These are phyloP conservation scores for Aspergillus nanangensis DNA, from an alignment of 495 filamentous ascomycete species.

Conservation along the genomic window DNA sequence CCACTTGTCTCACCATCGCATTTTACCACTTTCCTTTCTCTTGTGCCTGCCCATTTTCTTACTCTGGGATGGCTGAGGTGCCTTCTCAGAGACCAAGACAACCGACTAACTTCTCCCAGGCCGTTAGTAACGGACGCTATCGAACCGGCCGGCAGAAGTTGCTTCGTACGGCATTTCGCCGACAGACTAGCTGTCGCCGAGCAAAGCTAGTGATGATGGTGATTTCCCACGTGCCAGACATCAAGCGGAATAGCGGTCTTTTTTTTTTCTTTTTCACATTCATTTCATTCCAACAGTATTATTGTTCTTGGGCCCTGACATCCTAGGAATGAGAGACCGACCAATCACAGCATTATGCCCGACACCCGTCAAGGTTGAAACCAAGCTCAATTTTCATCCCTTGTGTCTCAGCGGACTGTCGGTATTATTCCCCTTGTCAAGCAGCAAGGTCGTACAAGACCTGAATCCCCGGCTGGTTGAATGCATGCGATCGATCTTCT, in stretches of 20 bases:
- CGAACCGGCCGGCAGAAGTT: not conserved
- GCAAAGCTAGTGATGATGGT: not conserved
- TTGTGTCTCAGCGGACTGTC: conserved; percentile 4
- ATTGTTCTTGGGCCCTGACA: conserved; percentile 1
- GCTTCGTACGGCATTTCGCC: not conserved
- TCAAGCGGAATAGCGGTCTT: no score
- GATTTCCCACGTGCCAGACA: no score
- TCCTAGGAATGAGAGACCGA: not conserved
- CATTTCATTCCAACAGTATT: not conserved
- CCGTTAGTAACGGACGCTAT: conserved; percentile 8
- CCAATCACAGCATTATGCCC: not conserved
- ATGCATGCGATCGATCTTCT: no score
- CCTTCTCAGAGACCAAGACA: no score
- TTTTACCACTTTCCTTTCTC: no score
- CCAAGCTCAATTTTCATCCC: conserved; percentile 7
- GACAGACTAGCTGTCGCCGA: not conserved
- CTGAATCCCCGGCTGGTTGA: conserved; percentile 5
- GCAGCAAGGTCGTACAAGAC: not conserved
- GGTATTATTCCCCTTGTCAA: not conserved
- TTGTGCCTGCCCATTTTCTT: no score
- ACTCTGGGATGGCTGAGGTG: no score
- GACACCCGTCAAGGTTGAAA: conserved; percentile 16
- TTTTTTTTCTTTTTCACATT: not conserved
- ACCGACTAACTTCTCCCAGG: no score
- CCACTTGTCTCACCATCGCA: conserved; percentile 7